Conservation (phyloP, 179 eudicot species). For the Beta macrorhiza region DNA sequence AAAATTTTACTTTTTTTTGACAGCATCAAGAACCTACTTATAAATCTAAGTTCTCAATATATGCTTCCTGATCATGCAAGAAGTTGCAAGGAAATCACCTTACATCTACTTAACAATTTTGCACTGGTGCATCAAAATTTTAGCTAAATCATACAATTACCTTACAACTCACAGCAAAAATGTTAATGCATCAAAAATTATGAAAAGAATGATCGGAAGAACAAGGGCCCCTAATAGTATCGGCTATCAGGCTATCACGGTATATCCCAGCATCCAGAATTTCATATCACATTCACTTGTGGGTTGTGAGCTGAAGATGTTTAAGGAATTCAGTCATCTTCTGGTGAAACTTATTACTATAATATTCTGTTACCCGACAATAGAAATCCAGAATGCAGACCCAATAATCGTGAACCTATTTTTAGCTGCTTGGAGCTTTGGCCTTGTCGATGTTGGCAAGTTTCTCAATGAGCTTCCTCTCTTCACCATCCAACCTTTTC, state of each 20-base stretch:
- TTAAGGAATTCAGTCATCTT: background rate
- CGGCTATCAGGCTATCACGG: background rate
- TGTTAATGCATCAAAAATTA: background rate
- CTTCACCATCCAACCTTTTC: constrained; percentile 57
- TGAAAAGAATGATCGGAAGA: background rate
- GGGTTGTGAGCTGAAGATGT: background rate
- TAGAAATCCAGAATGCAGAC: background rate
- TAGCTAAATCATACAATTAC: background rate
- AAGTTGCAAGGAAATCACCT: too few relatives aligned
- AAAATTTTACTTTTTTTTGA: too few relatives aligned
- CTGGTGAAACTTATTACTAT: background rate
- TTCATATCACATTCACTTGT: background rate
- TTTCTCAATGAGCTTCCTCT: constrained; percentile 73
- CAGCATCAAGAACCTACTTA: background rate
- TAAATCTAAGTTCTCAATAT: background rate
- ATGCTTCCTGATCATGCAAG: background rate
- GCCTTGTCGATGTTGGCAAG: constrained; percentile 57
- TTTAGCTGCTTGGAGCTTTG: constrained; percentile 44
- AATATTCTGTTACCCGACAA: background rate
- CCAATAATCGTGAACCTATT: constrained; percentile 10
- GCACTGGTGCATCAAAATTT: background rate
- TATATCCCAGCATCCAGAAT: constrained; percentile 3
- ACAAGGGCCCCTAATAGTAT: background rate
- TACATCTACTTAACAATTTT: background rate
- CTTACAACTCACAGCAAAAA: background rate